These are phyloP conservation scores for Galerina marginata DNA, from an alignment of 768 basidiomycete species.

Conservation along the genomic window DNA sequence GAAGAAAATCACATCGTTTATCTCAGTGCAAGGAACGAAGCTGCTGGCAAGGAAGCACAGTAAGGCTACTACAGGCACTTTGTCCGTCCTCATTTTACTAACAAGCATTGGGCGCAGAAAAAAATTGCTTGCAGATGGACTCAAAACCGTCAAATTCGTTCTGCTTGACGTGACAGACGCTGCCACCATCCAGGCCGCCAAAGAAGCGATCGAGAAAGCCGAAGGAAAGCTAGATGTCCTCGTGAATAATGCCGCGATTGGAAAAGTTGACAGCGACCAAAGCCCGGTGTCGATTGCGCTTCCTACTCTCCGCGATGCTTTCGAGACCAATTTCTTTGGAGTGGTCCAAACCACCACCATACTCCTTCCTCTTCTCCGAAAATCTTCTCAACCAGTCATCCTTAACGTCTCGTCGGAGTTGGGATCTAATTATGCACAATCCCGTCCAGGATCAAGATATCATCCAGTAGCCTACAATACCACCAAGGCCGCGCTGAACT, in stretches of 20 bases:
- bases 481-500: slow-evolving; percentile 71
- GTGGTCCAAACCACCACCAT: slow-evolving; percentile 46
- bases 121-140: slow-evolving; percentile 34
- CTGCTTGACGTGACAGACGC: slow-evolving; percentile 45
- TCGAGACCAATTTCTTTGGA: slow-evolving; percentile 52
- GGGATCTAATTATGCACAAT: slow-evolving; percentile 46
- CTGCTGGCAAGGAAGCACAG: slow-evolving; percentile 45
- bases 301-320: slow-evolving; percentile 37
- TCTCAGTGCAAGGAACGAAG: slow-evolving; percentile 45
- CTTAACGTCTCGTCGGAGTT: slow-evolving; percentile 49
- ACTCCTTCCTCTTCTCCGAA: slow-evolving; percentile 47
- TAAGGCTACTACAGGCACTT: slow-evolving; percentile 23
- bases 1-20: slow-evolving; percentile 50
- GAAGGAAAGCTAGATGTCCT: slow-evolving; percentile 50
- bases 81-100: background rate
- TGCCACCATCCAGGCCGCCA: slow-evolving; percentile 40
- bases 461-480: slow-evolving; percentile 66
- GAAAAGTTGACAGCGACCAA: slow-evolving; percentile 27
- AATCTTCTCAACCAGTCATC: slow-evolving; percentile 40
- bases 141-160: slow-evolving; percentile 37
- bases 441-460: slow-evolving; percentile 31
- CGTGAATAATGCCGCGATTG: slow-evolving; percentile 50
- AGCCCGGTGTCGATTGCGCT: slow-evolving; percentile 39
- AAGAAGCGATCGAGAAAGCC: slow-evolving; percentile 38
- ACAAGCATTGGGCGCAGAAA: slow-evolving; percentile 21